A percentile compares a stretch with the other conserved stretches of the same genome.
Conservation (phyloP, 306 rosid species). For the Lagenaria siceraria region DNA sequence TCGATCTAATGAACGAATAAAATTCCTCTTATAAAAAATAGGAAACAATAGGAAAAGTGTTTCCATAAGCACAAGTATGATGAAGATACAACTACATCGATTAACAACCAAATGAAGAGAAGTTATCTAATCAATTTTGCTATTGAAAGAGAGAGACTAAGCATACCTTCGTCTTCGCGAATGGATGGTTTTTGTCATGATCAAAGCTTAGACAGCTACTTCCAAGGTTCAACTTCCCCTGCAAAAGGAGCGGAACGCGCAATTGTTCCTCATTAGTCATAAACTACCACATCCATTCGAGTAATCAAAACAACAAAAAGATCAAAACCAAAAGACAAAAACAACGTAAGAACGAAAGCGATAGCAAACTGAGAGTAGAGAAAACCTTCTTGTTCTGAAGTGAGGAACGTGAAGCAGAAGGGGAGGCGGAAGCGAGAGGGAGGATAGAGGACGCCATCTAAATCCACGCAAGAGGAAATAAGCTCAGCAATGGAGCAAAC, state of each 20-base stretch:
- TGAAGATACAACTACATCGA: background rate
- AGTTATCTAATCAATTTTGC: background rate
- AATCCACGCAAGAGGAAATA: background rate
- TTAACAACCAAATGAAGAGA: background rate
- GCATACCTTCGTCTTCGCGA: slow-evolving; percentile 31
- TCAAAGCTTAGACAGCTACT: slow-evolving; percentile 25
- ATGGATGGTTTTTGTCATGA: slow-evolving; percentile 21
- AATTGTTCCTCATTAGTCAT: background rate
- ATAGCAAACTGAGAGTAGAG: background rate
- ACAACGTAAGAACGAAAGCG: background rate
- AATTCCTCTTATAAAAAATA: too few relatives aligned
- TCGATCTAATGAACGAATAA: background rate
- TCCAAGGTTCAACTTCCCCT: slow-evolving; percentile 44
- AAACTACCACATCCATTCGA: background rate
- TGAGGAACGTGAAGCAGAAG: slow-evolving; percentile 34
- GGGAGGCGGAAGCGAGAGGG: slow-evolving; percentile 31
- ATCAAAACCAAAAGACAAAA: background rate
- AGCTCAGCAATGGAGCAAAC: background rate
- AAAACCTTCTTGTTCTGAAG: slow-evolving; percentile 38
- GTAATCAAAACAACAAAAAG: background rate
- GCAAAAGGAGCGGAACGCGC: slow-evolving; percentile 5
- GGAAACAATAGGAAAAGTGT: too few relatives aligned
- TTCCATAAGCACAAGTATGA: too few relatives aligned
- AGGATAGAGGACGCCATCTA: slow-evolving; percentile 56
- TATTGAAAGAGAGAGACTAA: background rate